These are phyloP conservation scores for Phytophthora multivora DNA, from an alignment of 352 stramenopile genomes.

Conservation along the genomic window DNA sequence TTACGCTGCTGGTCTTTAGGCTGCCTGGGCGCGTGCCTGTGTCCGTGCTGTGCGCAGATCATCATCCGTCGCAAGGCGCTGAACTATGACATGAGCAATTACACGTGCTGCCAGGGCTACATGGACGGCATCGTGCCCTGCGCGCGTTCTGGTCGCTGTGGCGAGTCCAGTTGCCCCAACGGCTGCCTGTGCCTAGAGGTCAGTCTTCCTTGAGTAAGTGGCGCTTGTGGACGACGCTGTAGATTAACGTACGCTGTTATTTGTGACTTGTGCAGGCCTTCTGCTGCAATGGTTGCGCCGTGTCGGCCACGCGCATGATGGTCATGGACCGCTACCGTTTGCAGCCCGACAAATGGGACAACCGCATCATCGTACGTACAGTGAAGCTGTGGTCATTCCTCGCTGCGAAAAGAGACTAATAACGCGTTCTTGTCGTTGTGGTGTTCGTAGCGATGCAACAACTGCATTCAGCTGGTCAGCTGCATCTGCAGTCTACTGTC, in stretches of 20 bases:
- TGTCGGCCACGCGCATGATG: conserved; percentile 89
- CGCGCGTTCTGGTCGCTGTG: conserved; percentile 79
- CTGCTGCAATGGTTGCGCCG: conserved; percentile 88
- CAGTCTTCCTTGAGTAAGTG: background rate
- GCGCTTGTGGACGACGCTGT: background rate
- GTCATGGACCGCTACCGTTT: conserved; percentile 92
- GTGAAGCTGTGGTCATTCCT: no score
- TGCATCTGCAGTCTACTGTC: conserved; percentile 79
- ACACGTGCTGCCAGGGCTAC: conserved; percentile 93
- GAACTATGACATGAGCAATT: conserved; percentile 93
- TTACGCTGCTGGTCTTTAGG: conserved; percentile 31
- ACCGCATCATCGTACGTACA: conserved; percentile 87
- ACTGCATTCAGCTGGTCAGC: conserved; percentile 88
- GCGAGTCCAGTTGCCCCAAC: conserved; percentile 88
- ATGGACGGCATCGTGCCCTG: conserved; percentile 91
- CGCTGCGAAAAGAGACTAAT: background rate
- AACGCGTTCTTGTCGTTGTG: conserved; percentile 5
- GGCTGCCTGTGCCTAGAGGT: conserved; percentile 92
- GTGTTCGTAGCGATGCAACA: conserved; percentile 85
- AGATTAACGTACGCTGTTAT: background rate
- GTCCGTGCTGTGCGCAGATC: conserved; percentile 90
- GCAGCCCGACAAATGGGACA: conserved; percentile 93
- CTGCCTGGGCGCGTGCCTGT: conserved; percentile 78
- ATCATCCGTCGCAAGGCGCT: conserved; percentile 91
- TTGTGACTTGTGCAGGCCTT: conserved; percentile 49